A percentile compares a stretch with the other conserved stretches of the same genome.
Conservation (phyloP, 176 grass and related monocot species). For the Raddia guianensis region DNA sequence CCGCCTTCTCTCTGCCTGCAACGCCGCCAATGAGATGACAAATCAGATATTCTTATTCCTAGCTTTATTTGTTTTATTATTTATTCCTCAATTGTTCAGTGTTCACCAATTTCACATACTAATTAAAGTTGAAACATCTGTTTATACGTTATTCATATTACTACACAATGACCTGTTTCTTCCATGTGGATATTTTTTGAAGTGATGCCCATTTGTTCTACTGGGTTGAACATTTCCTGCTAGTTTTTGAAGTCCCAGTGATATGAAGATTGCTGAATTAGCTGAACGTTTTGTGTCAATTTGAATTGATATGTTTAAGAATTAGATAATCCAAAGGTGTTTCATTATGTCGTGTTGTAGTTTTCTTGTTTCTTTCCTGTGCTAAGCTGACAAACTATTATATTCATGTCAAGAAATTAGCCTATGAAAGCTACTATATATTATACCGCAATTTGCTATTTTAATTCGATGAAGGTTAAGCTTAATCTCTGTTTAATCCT, state of each 20-base stretch:
- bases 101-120: constrained; percentile 5
- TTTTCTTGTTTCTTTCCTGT: constrained; percentile 1
- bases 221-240: neutral
- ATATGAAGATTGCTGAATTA: neutral
- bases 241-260: neutral
- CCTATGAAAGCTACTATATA: neutral
- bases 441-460: neutral
- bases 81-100: neutral
- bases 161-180: neutral
- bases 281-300: neutral
- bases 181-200: neutral
- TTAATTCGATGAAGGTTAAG: neutral
- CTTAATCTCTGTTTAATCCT: constrained; percentile 10
- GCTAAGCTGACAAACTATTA: neutral
- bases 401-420: neutral
- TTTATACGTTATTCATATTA: constrained; percentile 22
- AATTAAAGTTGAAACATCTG: neutral
- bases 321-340: neutral
- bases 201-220: neutral
- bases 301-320: neutral
- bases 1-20: no score
- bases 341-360: neutral
- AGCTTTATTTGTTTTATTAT: neutral
- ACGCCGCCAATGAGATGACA: no score
- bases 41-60: constrained; percentile 7